Percentiles rank a stretch among this genome's conserved stretches.
These are phyloP conservation scores for Myriosclerotinia curreyana DNA, from an alignment of 2,329 filamentous ascomycete genomes.

Conservation along the genomic window DNA sequence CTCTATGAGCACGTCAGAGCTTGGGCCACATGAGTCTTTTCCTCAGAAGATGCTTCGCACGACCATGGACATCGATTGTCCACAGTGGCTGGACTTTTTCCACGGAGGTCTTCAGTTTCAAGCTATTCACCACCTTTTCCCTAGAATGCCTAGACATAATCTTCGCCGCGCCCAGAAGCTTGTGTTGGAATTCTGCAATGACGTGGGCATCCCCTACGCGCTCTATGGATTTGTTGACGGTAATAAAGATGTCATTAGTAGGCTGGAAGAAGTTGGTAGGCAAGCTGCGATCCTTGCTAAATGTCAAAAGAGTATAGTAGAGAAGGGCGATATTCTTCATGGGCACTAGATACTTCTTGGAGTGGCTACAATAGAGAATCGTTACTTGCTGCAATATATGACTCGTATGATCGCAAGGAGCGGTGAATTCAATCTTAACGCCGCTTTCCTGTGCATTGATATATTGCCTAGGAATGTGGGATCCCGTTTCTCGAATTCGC, in stretches of 20 bases:
- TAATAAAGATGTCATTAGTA: constrained; percentile 75
- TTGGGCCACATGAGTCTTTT: constrained; percentile 82
- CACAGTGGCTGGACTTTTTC: constrained; percentile 82
- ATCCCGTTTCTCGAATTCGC: neutral
- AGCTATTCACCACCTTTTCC: constrained; percentile 82
- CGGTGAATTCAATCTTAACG: neutral
- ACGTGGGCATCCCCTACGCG: constrained; percentile 80
- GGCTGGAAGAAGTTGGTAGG: constrained; percentile 73
- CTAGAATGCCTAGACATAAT: constrained; percentile 81
- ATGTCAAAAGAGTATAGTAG: constrained; percentile 55
- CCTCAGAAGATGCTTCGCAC: constrained; percentile 88
- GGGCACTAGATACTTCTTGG: constrained; percentile 19
- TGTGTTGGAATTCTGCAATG: constrained; percentile 76
- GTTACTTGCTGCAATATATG: neutral
- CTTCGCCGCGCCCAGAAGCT: constrained; percentile 70
- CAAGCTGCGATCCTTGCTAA: constrained; percentile 76
- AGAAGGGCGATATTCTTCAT: constrained; percentile 37
- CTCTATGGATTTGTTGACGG: constrained; percentile 82
- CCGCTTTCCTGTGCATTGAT: constrained; percentile 6
- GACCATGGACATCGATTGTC: constrained; percentile 91
- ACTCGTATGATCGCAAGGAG: neutral
- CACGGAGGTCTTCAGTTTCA: constrained; percentile 90
- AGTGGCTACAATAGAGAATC: neutral
- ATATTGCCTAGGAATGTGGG: constrained; percentile 1
- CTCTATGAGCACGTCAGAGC: constrained; percentile 85